A percentile compares a stretch with the other conserved stretches of the same genome.
phyloP scores from a whole-genome alignment of 352 stramenopile genomes.

The Ochromonadaceae sp. region DNA sequence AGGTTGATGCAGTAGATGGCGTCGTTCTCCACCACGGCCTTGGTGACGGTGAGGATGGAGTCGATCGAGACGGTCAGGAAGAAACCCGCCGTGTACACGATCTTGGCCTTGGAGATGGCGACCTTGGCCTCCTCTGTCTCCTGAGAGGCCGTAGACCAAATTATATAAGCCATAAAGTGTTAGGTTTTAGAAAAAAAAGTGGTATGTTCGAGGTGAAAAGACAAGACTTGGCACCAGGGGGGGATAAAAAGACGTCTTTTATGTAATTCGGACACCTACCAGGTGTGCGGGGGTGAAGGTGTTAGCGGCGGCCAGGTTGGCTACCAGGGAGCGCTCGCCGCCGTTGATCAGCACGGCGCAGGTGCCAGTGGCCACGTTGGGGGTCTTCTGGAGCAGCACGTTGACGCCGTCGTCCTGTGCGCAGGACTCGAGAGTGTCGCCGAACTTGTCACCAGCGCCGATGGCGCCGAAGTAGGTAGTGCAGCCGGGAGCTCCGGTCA shows the following conservation, averaged over 20 bases:
- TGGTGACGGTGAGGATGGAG: conserved; percentile 63
- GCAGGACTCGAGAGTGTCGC: conserved; percentile 59
- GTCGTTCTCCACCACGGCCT: conserved; percentile 75
- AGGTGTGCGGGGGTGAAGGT: conserved; percentile 84
- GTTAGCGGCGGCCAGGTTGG: conserved; percentile 94
- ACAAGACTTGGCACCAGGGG: too few relatives aligned
- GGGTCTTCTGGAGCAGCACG: conserved; percentile 90
- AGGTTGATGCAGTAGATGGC: conserved; percentile 94
- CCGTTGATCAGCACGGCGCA: conserved; percentile 91
- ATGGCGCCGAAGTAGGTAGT: conserved; percentile 92
- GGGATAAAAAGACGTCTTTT: too few relatives aligned
- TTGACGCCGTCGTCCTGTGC: conserved; percentile 80
- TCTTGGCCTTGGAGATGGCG: conserved; percentile 76
- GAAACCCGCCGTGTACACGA: conserved; percentile 95
- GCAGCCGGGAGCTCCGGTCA: conserved; percentile 53
- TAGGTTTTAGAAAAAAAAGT: too few relatives aligned
- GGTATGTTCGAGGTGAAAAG: too few relatives aligned
- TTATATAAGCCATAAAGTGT: conserved; percentile 60
- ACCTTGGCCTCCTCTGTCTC: conserved; percentile 59
- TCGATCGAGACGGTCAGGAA: conserved; percentile 93
- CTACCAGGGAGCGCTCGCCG: conserved; percentile 85
- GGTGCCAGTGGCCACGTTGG: conserved; percentile 77
- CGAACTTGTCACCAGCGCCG: conserved; percentile 84
- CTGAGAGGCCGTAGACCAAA: too few relatives aligned
- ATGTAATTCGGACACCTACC: too few relatives aligned